Conservation (phyloP, 1,284 basidiomycete genomes). For the Puccinia hordei region DNA sequence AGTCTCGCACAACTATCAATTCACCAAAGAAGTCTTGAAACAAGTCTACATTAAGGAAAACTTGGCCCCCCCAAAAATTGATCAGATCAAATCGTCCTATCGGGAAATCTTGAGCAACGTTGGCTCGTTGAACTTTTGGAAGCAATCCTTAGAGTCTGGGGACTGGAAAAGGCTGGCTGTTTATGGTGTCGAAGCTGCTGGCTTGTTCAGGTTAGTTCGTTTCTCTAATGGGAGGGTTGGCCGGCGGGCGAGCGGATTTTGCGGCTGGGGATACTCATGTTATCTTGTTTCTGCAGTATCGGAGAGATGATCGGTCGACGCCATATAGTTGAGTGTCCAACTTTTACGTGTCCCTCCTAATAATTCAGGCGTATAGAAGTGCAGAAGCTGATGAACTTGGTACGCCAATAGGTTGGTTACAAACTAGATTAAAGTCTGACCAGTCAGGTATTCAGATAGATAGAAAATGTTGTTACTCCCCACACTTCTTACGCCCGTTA, state of each 20-base stretch:
- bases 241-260: too few relatives aligned
- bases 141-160: constrained; percentile 26
- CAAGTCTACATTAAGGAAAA: constrained; percentile 50
- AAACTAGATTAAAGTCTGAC: constrained; percentile 37
- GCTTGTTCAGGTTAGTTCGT: constrained; percentile 43
- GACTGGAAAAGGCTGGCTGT: constrained; percentile 45
- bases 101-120: constrained; percentile 19
- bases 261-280: neutral
- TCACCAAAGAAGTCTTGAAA: constrained; percentile 47
- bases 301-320: constrained; percentile 50
- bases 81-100: constrained; percentile 33
- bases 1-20: constrained; percentile 25
- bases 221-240: neutral
- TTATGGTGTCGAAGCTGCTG: constrained; percentile 44
- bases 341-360: neutral
- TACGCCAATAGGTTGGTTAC: constrained; percentile 39
- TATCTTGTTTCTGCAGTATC: constrained; percentile 11
- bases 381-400: neutral
- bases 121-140: constrained; percentile 38
- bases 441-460: neutral
- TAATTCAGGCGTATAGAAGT: neutral
- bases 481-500: neutral
- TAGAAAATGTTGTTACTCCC: constrained; percentile 1
- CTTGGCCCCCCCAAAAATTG: constrained; percentile 21
- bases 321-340: constrained; percentile 38